Evolutionary conservation across 345 rosid genomes (phyloP), one percentile per base, ranked within the genome.

Genomic region (Salix arbutifolia): DNA sequence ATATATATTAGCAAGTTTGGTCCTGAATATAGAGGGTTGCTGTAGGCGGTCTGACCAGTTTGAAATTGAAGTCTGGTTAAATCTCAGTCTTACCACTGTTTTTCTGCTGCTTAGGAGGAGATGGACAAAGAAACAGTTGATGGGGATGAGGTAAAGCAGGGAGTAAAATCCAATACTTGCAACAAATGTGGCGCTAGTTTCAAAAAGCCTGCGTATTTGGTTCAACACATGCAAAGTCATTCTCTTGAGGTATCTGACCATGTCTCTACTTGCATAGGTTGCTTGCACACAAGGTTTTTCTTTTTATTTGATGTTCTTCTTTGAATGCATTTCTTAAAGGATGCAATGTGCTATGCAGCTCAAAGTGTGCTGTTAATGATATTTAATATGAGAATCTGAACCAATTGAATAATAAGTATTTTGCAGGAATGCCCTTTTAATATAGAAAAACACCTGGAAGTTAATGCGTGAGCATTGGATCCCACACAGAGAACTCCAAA

Each of bases 401-500:
- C 13, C 35, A 38, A 71, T 82, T 73, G 40, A 80, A 33, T 61
- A 48, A 38, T 40, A 53, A 30, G 74, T 50, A 28, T 78, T 60
- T 90, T 90, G 90, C 94, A 90, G 92, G 90, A 81, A 11, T 73
- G 14, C 28, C 16, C 7, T 60, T 80, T 78, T 74, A 79, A 31
- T 42, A 28, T 70, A 19, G 66, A 60, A 71, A 67, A 77, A 69
- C 19, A 44, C 10, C 33, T 37, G 78, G 80, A 28, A 84, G 70
- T 73, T 31, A 70, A 74, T 72, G 97, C 81, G 98, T 95, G 97
- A 88, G 97, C 99, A 95, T 93, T 95, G 99, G 99, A 95, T 93
- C 98, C 99, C 98, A 79, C 76, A 65, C 62, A 78, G 84, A 80
- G 97, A 95, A 91, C 98, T 95, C 99, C 99, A 93, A 95, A 91